These are phyloP conservation scores for Allium sativum DNA, from an alignment of 106 monocot species.

Conservation along the genomic window DNA sequence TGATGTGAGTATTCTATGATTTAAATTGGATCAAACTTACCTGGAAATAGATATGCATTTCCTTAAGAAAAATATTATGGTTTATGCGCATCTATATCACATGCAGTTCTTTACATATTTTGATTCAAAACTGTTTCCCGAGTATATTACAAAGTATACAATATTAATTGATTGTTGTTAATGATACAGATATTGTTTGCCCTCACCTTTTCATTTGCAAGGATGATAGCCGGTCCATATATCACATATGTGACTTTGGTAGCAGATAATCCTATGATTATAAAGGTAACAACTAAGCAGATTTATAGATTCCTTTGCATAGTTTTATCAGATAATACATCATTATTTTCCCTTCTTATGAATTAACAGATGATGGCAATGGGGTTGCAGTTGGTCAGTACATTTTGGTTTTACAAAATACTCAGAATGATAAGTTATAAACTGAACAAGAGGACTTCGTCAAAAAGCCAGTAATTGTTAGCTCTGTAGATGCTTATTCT, in stretches of 20 bases:
- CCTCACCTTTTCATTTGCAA: slow-evolving; percentile 13
- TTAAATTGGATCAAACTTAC: neutral
- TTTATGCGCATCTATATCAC: neutral
- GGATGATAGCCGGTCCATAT: slow-evolving; percentile 19
- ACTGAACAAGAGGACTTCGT: slow-evolving; percentile 16
- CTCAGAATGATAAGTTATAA: slow-evolving; percentile 43
- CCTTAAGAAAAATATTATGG: neutral
- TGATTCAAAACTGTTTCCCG: too few relatives aligned
- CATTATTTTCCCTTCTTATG: neutral
- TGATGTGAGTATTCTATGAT: neutral
- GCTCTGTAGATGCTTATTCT: too few relatives aligned
- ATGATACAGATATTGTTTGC: slow-evolving; percentile 16
- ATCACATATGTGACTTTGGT: slow-evolving; percentile 10
- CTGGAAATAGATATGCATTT: neutral
- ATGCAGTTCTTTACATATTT: too few relatives aligned
- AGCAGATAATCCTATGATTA: slow-evolving; percentile 13
- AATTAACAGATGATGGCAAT: slow-evolving; percentile 40
- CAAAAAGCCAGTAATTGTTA: neutral
- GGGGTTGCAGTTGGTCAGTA: slow-evolving; percentile 53
- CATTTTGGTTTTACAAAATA: slow-evolving; percentile 68
- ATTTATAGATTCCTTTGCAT: neutral
- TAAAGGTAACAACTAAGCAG: neutral
- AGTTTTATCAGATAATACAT: neutral
- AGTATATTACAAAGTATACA: too few relatives aligned
- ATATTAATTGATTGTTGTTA: neutral